These are phyloP conservation scores for Musa troglodytarum DNA, from an alignment of 176 grass and related monocot genomes.

Conservation along the genomic window DNA sequence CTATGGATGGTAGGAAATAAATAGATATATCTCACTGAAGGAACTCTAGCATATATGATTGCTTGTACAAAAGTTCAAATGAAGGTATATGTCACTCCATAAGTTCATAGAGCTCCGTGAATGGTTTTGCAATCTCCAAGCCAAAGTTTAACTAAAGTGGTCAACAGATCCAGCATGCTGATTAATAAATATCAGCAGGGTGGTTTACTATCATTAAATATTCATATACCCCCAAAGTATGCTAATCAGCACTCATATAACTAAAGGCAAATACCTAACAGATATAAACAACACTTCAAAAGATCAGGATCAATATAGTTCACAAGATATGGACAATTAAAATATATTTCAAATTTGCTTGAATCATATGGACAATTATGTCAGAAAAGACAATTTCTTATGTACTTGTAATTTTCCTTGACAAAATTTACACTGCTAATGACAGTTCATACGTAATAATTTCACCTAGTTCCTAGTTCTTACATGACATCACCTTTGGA, in stretches of 20 bases:
- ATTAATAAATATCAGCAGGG: not conserved
- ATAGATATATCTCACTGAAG: not conserved
- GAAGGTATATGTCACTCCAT: not conserved
- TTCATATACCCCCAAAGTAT: no score
- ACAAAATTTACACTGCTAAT: not conserved
- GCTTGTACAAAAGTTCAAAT: not conserved
- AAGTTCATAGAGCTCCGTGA: not conserved
- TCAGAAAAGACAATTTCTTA: not conserved
- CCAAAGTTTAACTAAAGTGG: not conserved
- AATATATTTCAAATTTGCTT: not conserved
- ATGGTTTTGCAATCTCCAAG: not conserved
- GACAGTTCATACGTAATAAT: not conserved
- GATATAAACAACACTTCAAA: not conserved
- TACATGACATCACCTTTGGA: constrained; percentile 99
- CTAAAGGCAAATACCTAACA: not conserved
- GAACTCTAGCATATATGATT: not conserved
- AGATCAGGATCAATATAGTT: not conserved
- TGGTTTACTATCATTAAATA: not conserved
- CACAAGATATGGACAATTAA: not conserved
- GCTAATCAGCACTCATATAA: not conserved
- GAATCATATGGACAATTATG: not conserved
- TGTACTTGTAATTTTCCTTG: not conserved
- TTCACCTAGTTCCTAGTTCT: constrained; percentile 33
- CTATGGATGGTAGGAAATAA: not conserved
- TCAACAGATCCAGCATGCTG: not conserved